These are phyloP conservation scores for Cordia subcordata DNA, from an alignment of 257 asterid species.

Conservation along the genomic window DNA sequence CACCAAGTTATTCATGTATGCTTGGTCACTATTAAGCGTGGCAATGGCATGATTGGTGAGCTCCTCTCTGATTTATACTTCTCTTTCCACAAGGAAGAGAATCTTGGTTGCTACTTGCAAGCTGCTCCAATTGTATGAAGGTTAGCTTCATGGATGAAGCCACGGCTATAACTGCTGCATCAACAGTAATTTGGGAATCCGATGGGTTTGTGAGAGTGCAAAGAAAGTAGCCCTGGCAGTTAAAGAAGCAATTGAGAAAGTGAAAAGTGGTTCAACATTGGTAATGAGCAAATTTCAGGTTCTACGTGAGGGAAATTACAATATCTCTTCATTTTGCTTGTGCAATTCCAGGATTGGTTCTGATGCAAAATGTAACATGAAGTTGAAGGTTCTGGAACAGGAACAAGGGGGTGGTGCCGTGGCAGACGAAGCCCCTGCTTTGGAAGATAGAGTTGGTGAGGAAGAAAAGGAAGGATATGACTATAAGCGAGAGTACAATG, in stretches of 20 bases:
- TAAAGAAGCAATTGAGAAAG: constrained; percentile 58
- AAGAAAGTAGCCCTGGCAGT: constrained; percentile 67
- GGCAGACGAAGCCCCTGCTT: constrained; percentile 40
- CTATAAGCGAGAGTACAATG: constrained; percentile 91
- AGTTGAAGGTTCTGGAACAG: constrained; percentile 63
- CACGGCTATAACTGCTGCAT: constrained; percentile 71
- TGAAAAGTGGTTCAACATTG: constrained; percentile 40
- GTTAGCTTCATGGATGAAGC: constrained; percentile 90
- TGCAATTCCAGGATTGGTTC: constrained; percentile 83
- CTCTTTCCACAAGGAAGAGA: constrained; percentile 82
- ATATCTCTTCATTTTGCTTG: constrained; percentile 59
- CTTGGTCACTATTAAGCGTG: constrained; percentile 85
- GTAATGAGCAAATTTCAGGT: constrained; percentile 73
- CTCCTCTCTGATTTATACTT: constrained; percentile 80
- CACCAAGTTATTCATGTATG: too few species aligned
- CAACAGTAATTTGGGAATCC: constrained; percentile 86
- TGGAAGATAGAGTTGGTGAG: constrained; percentile 83
- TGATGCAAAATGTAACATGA: constrained; percentile 67
- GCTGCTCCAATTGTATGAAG: constrained; percentile 74
- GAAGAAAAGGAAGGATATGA: constrained; percentile 86
- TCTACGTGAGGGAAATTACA: constrained; percentile 80
- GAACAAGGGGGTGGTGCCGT: constrained; percentile 31
- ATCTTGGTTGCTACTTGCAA: constrained; percentile 92
- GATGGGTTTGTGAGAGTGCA: constrained; percentile 75
- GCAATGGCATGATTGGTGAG: constrained; percentile 63